A percentile compares a stretch with the other conserved stretches of the same genome.
Conservation (phyloP, 225 moss, liverwort and hornwort genomes). For the Anthoceros angustus region DNA sequence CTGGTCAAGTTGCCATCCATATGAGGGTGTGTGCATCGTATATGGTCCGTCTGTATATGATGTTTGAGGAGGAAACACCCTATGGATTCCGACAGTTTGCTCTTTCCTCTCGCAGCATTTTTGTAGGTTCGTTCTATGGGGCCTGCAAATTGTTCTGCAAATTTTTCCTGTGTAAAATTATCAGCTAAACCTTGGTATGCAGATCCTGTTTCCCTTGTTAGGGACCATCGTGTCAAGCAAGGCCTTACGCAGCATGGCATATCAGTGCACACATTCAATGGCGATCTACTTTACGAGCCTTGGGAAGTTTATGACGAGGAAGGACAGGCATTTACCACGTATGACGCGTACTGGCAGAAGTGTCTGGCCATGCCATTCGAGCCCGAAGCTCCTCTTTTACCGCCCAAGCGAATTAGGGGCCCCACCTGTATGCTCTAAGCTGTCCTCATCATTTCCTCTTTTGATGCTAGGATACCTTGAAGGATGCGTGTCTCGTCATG, state of each 20-base stretch:
- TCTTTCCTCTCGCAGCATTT: no score
- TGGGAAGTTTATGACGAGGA: constrained; percentile 97
- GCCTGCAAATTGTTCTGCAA: not conserved
- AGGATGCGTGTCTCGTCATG: no score
- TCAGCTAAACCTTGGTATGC: constrained; percentile 7
- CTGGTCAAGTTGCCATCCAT: no score
- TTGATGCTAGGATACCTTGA: not conserved
- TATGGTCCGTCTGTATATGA: no score
- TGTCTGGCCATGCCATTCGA: constrained; percentile 90
- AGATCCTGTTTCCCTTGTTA: constrained; percentile 96
- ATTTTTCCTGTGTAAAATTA: not conserved
- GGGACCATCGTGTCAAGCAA: constrained; percentile 97
- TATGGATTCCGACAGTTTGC: no score
- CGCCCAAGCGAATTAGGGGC: constrained; percentile 49
- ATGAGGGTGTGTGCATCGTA: no score
- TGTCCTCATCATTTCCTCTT: not conserved
- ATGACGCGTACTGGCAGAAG: constrained; percentile 70
- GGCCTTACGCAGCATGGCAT: constrained; percentile 57
- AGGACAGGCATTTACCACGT: constrained; percentile 83
- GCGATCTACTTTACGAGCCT: constrained; percentile 90
- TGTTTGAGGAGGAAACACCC: no score
- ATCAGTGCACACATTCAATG: constrained; percentile 77
- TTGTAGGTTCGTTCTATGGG: no score
- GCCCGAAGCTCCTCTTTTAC: constrained; percentile 77
- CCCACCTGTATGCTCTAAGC: constrained; percentile 25